A percentile compares a stretch with the other conserved stretches of the same genome.
These are phyloP conservation scores for Niebla homalea DNA, from an alignment of 495 filamentous ascomycete species.

Conservation along the genomic window DNA sequence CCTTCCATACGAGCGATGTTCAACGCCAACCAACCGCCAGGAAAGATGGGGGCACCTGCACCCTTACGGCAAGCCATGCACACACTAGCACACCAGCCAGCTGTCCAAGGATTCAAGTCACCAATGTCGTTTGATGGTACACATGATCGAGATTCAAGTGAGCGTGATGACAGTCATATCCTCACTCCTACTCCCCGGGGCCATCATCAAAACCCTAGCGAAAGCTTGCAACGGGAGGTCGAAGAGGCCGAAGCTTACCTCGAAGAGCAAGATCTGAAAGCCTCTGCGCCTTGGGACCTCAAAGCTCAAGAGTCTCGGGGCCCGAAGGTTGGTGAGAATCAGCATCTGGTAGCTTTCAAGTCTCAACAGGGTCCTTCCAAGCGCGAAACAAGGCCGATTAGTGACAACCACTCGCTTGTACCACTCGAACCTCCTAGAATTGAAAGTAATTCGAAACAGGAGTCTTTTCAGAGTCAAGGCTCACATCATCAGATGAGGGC, in stretches of 20 bases:
- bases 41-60: too few species aligned
- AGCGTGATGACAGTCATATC: slow-evolving; percentile 27
- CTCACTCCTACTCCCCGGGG: slow-evolving; percentile 52
- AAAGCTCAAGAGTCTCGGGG: too few species aligned
- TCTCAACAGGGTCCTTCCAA: too few species aligned
- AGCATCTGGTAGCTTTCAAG: too few species aligned
- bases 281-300: too few species aligned
- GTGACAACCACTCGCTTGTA: slow-evolving; percentile 9
- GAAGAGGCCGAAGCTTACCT: slow-evolving; percentile 67
- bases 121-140: too few species aligned
- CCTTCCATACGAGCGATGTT: slow-evolving; percentile 35
- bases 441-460: slow-evolving; percentile 1
- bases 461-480: too few species aligned
- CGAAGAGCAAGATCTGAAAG: slow-evolving; percentile 24
- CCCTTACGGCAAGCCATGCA: too few species aligned
- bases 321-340: too few species aligned
- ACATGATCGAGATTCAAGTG: not conserved
- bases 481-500: not conserved
- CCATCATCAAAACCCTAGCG: slow-evolving; percentile 52
- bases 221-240: slow-evolving; percentile 70
- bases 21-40: slow-evolving; percentile 21
- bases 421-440: slow-evolving; percentile 12
- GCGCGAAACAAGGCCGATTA: too few species aligned
- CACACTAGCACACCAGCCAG: too few species aligned
- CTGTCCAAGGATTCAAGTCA: too few species aligned